Percentiles rank a stretch among this genome's conserved stretches.
These are phyloP conservation scores for Aspergillus aculeatinus DNA, from an alignment of 2,329 filamentous ascomycete species.

Conservation along the genomic window DNA sequence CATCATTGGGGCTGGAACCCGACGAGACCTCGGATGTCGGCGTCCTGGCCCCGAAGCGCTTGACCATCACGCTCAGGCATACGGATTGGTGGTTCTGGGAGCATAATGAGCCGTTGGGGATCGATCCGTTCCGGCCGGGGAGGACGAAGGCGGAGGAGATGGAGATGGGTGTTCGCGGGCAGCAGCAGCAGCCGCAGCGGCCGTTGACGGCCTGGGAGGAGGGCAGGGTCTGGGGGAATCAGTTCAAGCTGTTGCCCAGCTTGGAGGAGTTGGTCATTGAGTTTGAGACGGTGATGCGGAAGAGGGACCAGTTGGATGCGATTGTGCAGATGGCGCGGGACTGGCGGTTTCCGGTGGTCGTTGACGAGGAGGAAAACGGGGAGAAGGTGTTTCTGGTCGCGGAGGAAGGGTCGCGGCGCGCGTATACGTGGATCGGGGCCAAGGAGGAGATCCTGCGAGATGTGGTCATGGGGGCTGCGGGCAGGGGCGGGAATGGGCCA, in stretches of 20 bases:
- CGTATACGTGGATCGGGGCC: not conserved
- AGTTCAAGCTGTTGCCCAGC: not conserved
- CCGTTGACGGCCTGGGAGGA: not conserved
- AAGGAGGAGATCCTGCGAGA: not conserved
- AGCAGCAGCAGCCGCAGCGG: not conserved
- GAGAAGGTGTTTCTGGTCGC: not conserved
- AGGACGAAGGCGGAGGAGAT: not conserved
- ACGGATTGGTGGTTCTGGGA: constrained; percentile 54
- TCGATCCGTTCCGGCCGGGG: constrained; percentile 21
- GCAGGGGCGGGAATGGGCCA: no score
- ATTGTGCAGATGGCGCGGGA: not conserved
- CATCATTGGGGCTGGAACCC: constrained; percentile 18
- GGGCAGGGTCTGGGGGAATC: not conserved
- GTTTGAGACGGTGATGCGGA: constrained; percentile 1
- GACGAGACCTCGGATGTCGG: constrained; percentile 25
- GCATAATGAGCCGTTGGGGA: constrained; percentile 34
- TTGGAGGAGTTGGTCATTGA: not conserved
- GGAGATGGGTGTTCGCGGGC: not conserved
- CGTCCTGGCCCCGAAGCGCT: constrained; percentile 33
- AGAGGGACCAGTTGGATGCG: not conserved
- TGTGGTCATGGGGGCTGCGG: not conserved
- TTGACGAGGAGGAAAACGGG: not conserved
- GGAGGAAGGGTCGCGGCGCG: not conserved
- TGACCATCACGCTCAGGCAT: constrained; percentile 52
- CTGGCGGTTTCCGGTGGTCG: not conserved